These are phyloP conservation scores for Aureobasidium sp. DNA, from an alignment of 2,329 filamentous ascomycete genomes.

Conservation along the genomic window DNA sequence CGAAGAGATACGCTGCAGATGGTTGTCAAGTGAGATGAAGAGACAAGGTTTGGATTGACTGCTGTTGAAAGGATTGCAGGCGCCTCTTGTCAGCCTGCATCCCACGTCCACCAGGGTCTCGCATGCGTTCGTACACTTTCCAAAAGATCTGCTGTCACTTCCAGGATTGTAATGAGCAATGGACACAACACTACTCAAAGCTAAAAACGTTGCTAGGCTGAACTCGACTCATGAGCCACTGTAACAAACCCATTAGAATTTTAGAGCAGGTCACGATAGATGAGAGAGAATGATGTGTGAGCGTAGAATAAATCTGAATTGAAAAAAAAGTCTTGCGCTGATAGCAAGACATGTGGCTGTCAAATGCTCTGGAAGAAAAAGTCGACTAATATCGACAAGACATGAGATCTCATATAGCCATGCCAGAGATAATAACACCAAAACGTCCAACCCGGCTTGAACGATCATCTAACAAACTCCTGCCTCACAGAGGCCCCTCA, in stretches of 20 bases:
- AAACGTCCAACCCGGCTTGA: not conserved
- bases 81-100: not conserved
- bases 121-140: not conserved
- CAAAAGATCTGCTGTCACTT: not conserved
- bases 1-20: not conserved
- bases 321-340: not conserved
- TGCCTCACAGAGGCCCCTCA: not conserved
- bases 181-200: not conserved
- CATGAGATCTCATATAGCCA: not conserved
- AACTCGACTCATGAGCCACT: not conserved
- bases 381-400: conserved; percentile 4
- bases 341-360: not conserved
- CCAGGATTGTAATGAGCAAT: not conserved
- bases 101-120: too few relatives aligned
- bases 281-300: not conserved
- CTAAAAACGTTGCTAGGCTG: not conserved
- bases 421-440: not conserved
- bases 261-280: not conserved
- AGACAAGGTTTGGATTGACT: not conserved
- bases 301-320: not conserved
- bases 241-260: not conserved
- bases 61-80: not conserved
- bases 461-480: not conserved
- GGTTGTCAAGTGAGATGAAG: not conserved
- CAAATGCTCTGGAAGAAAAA: not conserved